A percentile compares a stretch with the other conserved stretches of the same genome.
These are phyloP conservation scores for Pyrrhoderma noxium DNA, from an alignment of 1,284 basidiomycete species.

Conservation along the genomic window DNA sequence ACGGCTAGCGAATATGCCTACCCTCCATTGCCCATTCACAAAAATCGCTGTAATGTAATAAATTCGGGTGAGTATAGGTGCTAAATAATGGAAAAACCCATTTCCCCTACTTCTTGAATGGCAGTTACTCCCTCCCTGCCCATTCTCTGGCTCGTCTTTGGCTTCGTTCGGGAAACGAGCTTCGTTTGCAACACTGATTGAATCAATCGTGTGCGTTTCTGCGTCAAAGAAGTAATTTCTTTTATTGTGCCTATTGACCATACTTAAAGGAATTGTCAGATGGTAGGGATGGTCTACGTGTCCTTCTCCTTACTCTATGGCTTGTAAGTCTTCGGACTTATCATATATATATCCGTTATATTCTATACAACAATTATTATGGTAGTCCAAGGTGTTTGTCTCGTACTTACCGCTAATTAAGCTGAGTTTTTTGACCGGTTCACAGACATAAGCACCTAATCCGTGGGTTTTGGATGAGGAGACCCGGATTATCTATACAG, in stretches of 20 bases:
- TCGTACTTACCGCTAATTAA: too few relatives aligned
- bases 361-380: too few relatives aligned
- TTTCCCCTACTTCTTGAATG: not conserved
- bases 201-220: not conserved
- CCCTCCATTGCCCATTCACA: constrained; percentile 2
- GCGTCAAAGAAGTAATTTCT: constrained; percentile 7
- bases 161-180: constrained; percentile 12
- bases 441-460: too few relatives aligned
- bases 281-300: too few relatives aligned
- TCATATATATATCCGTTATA: not conserved
- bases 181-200: constrained; percentile 4
- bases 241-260: constrained; percentile 2
- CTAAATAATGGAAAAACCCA: too few relatives aligned
- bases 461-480: too few relatives aligned
- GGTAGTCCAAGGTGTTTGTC: too few relatives aligned
- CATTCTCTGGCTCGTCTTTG: not conserved
- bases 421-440: too few relatives aligned
- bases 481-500: not conserved
- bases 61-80: not conserved
- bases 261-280: not conserved
- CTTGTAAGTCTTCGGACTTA: not conserved
- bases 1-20: constrained; percentile 5
- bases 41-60: not conserved
- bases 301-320: constrained; percentile 1
- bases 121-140: not conserved